Evolutionary conservation across 2,329 filamentous ascomycete genomes (phyloP), one percentile per base, ranked within the genome.

Genomic region (Pseudogymnoascus sp.): DNA sequence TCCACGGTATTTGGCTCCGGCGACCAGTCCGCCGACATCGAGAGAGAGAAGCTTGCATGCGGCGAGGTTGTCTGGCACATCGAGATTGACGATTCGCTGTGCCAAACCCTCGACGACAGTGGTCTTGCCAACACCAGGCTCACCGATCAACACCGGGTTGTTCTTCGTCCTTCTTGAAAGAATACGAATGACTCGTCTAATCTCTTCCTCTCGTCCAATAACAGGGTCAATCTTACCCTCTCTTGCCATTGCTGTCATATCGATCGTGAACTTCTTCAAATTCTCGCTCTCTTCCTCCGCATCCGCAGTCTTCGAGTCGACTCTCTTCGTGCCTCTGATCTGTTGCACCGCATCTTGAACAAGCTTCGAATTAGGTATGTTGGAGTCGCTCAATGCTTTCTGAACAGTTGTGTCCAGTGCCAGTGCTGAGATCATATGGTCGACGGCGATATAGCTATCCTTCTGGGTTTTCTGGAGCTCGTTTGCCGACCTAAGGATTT

Each of bases 151-250:
- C 60, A 97, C 93, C 1, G 95, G 95, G 77, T 99, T 99, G 82
- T 99, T 97, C 84, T 97, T 97, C 66, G 93, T 97, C 73, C 93
- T 85, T 74, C 95, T 84, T 36, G 92, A 96, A 67, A 97, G 80
- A 68, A 97, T 97, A 64, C 93, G 87, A 69, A 97, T 86, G 23
- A 96, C 93, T 72, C 93, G 84, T 72, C 93, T 84, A 71, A 97
- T 97, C 76, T 97, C 95, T 73, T 97, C 93, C 75, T 97, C 93
- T 77, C 93, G 86, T 44, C 93, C 93, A 77, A 97, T 97, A 75
- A 97, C 93, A 2, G 93, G 93, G 74, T 97, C 93, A 64, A 97
- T 93, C 78, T 97, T 97, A 74, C 96, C 96, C 79, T 99, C 95
- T 74, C 93, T 84, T 65, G 95, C 95, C 87, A 97, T 88, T 60